Evolutionary conservation across 1,284 basidiomycete species (phyloP).

Genomic region (Melampsora americana): DNA sequence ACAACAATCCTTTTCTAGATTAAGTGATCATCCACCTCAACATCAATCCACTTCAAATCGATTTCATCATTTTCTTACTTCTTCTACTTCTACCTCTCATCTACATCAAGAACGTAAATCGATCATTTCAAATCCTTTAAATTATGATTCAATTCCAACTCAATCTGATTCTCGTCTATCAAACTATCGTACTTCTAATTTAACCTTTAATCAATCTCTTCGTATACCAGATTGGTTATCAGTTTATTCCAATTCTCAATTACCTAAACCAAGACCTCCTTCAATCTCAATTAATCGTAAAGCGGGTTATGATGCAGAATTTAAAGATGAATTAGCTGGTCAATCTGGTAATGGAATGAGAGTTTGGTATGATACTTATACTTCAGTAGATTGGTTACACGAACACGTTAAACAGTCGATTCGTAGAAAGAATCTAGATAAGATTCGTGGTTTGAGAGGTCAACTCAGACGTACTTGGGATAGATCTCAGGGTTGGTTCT

Average conservation of each 20-base stretch:
- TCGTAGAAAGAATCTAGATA: constrained; percentile 52
- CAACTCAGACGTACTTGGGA: constrained; percentile 70
- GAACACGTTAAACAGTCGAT: constrained; percentile 55
- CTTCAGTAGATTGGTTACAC: constrained; percentile 55
- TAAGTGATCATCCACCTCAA: too few species aligned
- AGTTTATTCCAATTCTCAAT: constrained; percentile 34
- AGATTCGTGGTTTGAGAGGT: constrained; percentile 61
- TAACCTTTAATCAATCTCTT: too few species aligned
- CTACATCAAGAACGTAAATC: too few species aligned
- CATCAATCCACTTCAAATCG: too few species aligned
- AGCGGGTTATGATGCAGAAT: constrained; percentile 27
- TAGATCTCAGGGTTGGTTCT: constrained; percentile 81
- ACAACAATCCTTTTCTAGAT: too few species aligned
- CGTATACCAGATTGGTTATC: background rate
- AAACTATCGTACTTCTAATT: too few species aligned
- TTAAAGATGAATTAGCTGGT: constrained; percentile 27
- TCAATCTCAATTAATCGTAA: background rate
- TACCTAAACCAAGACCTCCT: background rate
- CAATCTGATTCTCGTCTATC: too few species aligned
- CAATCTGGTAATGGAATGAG: constrained; percentile 42
- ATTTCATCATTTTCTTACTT: too few species aligned
- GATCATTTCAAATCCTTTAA: too few species aligned
- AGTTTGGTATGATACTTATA: constrained; percentile 52
- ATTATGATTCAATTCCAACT: too few species aligned
- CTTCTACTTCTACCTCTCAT: too few species aligned